Percentiles rank a stretch among this genome's conserved stretches.
Evolutionary conservation across 805 yeast species (phyloP).

Genomic region (Myxozyma melibiosi): DNA sequence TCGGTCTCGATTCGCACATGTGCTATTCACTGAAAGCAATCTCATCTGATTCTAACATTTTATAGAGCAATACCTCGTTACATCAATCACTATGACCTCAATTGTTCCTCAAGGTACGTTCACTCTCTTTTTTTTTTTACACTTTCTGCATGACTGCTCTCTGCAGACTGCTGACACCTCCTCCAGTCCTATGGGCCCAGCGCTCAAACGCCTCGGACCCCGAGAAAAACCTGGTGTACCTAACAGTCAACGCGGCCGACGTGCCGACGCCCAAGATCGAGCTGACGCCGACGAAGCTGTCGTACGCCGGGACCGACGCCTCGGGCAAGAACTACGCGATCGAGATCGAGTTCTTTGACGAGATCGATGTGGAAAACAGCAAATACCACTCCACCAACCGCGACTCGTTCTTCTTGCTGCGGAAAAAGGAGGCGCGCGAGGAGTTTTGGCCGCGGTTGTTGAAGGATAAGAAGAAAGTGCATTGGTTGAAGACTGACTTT

Average conservation of each 20-base stretch:
- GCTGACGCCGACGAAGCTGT: slow-evolving; percentile 58
- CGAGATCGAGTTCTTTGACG: slow-evolving; percentile 72
- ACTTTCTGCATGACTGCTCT: too few species aligned
- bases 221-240: slow-evolving; percentile 70
- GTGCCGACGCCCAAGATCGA: slow-evolving; percentile 63
- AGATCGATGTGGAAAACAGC: slow-evolving; percentile 68
- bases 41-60: too few species aligned
- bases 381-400: slow-evolving; percentile 61
- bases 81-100: too few species aligned
- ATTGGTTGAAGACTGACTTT: slow-evolving; percentile 88
- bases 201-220: slow-evolving; percentile 78
- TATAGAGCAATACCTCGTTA: too few species aligned
- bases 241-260: slow-evolving; percentile 76
- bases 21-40: too few species aligned
- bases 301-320: slow-evolving; percentile 56
- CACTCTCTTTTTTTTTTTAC: too few species aligned
- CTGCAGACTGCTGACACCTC: not conserved
- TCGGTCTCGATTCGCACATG: too few species aligned
- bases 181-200: slow-evolving; percentile 90
- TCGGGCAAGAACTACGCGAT: slow-evolving; percentile 55
- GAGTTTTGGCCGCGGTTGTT: slow-evolving; percentile 97
- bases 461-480: slow-evolving; percentile 78
- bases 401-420: slow-evolving; percentile 62
- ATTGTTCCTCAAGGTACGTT: slow-evolving; percentile 9
- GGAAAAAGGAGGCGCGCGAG: slow-evolving; percentile 65